These are phyloP conservation scores for Pinus albicaulis DNA, from an alignment of 75 land plant genomes.

Conservation along the genomic window DNA sequence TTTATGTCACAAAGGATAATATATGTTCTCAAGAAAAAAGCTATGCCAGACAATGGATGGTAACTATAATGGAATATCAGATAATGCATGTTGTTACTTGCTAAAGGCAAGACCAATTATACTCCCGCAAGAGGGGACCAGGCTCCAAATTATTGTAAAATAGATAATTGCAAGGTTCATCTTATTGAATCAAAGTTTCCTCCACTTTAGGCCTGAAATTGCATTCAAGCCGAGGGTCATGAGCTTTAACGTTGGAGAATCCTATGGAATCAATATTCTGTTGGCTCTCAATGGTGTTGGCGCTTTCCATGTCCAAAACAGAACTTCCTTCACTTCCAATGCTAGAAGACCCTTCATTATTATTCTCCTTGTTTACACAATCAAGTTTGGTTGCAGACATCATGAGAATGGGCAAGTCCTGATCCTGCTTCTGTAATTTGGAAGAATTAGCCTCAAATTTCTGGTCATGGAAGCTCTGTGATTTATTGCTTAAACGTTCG, in stretches of 20 bases:
- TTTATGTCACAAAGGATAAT: too few relatives aligned
- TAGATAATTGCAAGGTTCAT: not conserved
- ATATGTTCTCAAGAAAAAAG: too few relatives aligned
- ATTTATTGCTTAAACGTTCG: too few relatives aligned
- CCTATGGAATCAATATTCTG: not conserved
- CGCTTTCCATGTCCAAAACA: constrained; percentile 6
- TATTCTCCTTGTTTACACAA: not conserved
- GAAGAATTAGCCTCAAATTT: constrained; percentile 1
- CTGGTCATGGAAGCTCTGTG: not conserved
- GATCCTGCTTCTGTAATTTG: not conserved
- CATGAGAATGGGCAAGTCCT: not conserved
- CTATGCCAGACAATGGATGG: too few relatives aligned
- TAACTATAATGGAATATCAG: too few relatives aligned
- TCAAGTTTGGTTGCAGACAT: not conserved
- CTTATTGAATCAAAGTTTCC: constrained; percentile 5
- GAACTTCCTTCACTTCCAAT: constrained; percentile 9
- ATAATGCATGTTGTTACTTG: too few relatives aligned
- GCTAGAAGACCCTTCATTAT: constrained; percentile 6
- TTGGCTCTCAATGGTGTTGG: constrained; percentile 1
- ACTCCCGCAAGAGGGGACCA: too few relatives aligned
- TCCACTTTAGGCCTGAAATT: constrained; percentile 7
- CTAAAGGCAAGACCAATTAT: too few relatives aligned
- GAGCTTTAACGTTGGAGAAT: not conserved
- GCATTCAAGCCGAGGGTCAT: not conserved
- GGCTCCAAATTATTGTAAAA: constrained; percentile 5